Conservation (phyloP, 805 yeast genomes). For the Schwanniomyces yamadae region DNA sequence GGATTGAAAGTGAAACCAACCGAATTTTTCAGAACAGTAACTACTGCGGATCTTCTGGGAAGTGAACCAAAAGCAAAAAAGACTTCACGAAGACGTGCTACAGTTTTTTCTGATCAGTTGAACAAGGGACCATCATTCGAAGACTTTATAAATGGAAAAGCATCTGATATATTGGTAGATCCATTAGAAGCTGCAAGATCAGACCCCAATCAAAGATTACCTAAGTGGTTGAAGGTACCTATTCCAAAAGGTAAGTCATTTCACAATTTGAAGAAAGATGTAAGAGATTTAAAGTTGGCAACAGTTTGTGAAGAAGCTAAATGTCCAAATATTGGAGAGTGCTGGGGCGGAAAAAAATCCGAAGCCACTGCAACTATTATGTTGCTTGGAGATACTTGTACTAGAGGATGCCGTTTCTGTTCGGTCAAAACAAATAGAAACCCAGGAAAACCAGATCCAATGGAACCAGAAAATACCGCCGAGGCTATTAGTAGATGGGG, state of each 20-base stretch:
- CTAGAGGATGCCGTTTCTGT: constrained; percentile 98
- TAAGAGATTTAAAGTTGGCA: constrained; percentile 81
- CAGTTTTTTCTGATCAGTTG: constrained; percentile 65
- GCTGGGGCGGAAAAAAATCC: constrained; percentile 97
- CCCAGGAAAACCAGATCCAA: constrained; percentile 89
- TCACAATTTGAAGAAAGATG: constrained; percentile 77
- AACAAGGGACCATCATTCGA: constrained; percentile 91
- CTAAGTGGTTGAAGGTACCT: constrained; percentile 92
- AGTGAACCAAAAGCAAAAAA: constrained; percentile 12
- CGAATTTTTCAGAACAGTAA: constrained; percentile 10
- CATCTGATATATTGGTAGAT: constrained; percentile 63
- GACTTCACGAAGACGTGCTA: constrained; percentile 51
- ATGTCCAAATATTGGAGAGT: constrained; percentile 99
- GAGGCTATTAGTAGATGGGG: constrained; percentile 98
- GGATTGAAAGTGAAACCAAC: background rate
- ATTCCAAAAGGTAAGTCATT: constrained; percentile 93
- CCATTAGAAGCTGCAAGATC: constrained; percentile 74
- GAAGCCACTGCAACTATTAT: constrained; percentile 97
- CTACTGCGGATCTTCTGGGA: constrained; percentile 14
- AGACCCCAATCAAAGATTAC: constrained; percentile 71
- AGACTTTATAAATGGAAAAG: constrained; percentile 83
- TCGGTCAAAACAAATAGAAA: constrained; percentile 89
- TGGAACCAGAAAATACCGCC: constrained; percentile 97
- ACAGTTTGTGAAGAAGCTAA: constrained; percentile 99
- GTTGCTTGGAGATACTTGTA: constrained; percentile 98